Evolutionary conservation across 371 early-diverging fungal genomes (phyloP), one percentile per base, ranked within the genome.

Genomic region (Conidiobolus incongruus): DNA sequence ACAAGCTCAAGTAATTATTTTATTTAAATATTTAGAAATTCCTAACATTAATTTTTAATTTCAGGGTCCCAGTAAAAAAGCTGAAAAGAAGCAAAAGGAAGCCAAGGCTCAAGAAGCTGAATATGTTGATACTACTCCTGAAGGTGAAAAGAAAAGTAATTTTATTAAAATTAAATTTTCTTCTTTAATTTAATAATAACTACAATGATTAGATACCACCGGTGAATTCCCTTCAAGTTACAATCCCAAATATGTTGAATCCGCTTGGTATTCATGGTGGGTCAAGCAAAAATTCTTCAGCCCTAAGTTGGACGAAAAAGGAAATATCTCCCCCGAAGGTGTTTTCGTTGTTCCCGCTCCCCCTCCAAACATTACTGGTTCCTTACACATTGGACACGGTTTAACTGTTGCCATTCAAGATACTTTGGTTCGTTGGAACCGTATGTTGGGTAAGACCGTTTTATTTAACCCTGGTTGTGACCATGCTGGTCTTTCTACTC

Each of bases 331-430:
- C 46, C 66, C 76, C 20, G 84, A 79, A 49, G 92, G 91, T 42
- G 56, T 66, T 16, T 99, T 86, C 62, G 82, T 89, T 23, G 77
- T 99, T 49, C 75, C 89, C 19, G 79, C 92, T 5, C 99, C 99
- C 3, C 99, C 99, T 51, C 99, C 99, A 21, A 99, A 99, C 60
- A 87, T 99, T 28, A 99, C 99, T 29, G 99, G 99, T 45, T 74
- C 75, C 33, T 79, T 99, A 38, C 99, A 99, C 56, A 79, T 95
- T 52, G 99, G 99, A 30, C 99, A 99, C 58, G 95, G 92, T 2
- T 68, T 98, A 59, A 95, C 93, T 52, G 77, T 81, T 38, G 62
- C 98, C 20, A 94, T 99, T 50, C 91, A 99, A 67, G 99, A 99
- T 66, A 54, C 83, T 29, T 61, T 99, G 51, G 68, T 80, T n/a